Base-by-base conservation (phyloP, 495 filamentous ascomycete species). In the Sabuloglossum arenarium region DNA sequence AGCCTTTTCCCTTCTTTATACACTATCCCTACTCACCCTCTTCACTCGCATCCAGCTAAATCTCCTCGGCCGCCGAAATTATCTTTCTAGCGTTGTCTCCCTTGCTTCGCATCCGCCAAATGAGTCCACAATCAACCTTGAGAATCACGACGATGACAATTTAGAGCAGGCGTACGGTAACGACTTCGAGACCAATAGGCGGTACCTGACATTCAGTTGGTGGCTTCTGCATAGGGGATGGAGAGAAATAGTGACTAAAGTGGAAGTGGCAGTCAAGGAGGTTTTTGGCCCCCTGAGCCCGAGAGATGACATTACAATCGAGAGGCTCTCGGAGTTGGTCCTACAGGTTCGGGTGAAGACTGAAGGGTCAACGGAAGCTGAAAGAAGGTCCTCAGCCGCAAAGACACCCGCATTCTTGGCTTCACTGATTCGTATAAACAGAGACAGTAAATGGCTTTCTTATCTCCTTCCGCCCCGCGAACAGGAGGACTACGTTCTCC, bases 41-140 rank as follows among this genome's bases (percentile, higher is more conserved):
- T 80, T 99, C 61, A 99, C 91, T 2, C 80, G 91, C 37, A 85
- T 97, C 62, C 91, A 99, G 72, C 80, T 99, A 47, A 99, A 97
- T 68, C 85, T 99, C 31, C 84, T 99, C 27, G 91, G 93, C 42
- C 82, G 91, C 49, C 78, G 88, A 45, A 94, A 86, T 65, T 99
- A 99, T 71, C 79, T 97, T 23, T 91, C 88, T 16, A 90, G 84
- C 56, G 91, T 99, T 6, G 84, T 97, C 9, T 86, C 88, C 6
- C 75, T 94, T 49, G 88, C 91, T 3, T 84, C 80, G 12, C 79
- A 70, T 10, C 69, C 73, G 8, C 64, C 67, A 10, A 64, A 79
- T 54, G 72, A 72, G 16, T 77, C 80, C 16, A 80, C 76, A 0
- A 98, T 97, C 65, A 84, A 71, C 59, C 74, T 96, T 11, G 88